phyloP scores from a whole-genome alignment of 169 alveolate species.

The Prorocentrum cordatum region DNA sequence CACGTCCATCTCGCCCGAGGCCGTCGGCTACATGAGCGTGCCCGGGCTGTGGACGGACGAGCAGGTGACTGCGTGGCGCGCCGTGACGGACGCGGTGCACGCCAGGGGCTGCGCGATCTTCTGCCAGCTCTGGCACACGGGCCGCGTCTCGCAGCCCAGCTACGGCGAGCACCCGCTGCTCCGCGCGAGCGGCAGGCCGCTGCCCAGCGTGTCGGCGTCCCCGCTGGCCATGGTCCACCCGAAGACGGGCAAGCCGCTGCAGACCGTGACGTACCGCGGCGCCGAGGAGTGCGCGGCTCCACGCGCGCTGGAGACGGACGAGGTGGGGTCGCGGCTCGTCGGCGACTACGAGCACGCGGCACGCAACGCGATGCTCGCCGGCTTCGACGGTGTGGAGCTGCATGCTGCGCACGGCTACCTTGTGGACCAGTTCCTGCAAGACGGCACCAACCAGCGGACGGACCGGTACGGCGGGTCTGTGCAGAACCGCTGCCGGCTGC shows the following conservation, averaged over 20 bases:
- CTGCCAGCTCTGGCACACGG: conserved; percentile 7
- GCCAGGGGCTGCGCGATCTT: not conserved
- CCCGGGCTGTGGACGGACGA: not conserved
- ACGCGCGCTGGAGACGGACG: too few species aligned
- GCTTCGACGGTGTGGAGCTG: conserved; percentile 80
- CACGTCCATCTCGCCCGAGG: not conserved
- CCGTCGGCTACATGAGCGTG: not conserved
- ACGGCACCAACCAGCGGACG: conserved; percentile 73
- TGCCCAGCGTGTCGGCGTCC: too few species aligned
- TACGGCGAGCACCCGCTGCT: not conserved
- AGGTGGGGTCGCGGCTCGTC: not conserved
- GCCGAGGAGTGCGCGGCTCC: too few species aligned
- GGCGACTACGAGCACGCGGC: conserved; percentile 64
- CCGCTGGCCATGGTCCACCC: too few species aligned
- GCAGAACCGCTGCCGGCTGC: conserved; percentile 75
- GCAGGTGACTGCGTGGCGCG: not conserved
- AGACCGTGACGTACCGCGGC: too few species aligned
- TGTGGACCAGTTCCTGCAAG: conserved; percentile 71
- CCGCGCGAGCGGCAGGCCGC: too few species aligned
- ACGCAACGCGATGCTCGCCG: conserved; percentile 74
- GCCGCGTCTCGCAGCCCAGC: not conserved
- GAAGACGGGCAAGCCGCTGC: too few species aligned
- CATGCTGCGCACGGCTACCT: conserved; percentile 76
- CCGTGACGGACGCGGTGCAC: not conserved
- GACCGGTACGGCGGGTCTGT: conserved; percentile 78